A percentile compares a stretch with the other conserved stretches of the same genome.
Evolutionary conservation across 257 asterid genomes (phyloP).

Genomic region (Fraxinus pennsylvanica): DNA sequence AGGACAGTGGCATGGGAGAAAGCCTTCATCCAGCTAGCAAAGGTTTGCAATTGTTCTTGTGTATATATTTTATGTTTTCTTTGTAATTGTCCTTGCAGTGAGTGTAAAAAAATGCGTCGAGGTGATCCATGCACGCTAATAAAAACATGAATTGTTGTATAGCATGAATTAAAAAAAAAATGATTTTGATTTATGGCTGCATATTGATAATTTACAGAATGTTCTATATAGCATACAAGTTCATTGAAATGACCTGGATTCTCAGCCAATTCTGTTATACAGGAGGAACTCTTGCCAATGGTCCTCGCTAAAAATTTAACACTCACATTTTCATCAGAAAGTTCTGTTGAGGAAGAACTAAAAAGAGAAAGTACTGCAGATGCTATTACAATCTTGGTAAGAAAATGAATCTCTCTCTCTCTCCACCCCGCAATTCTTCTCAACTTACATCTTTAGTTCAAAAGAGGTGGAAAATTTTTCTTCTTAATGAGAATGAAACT

Average conservation of each 20-base stretch:
- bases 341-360: conserved; percentile 93
- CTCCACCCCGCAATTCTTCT: background rate
- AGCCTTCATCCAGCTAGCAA: conserved; percentile 89
- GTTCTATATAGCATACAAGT: background rate
- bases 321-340: conserved; percentile 88
- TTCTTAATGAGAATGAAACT: conserved; percentile 5
- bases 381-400: conserved; percentile 88
- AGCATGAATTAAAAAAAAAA: too few relatives aligned
- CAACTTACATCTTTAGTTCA: background rate
- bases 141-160: too few relatives aligned
- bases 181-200: background rate
- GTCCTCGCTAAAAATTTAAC: conserved; percentile 72
- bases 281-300: conserved; percentile 91
- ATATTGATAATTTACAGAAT: background rate
- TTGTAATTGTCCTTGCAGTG: too few relatives aligned
- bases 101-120: too few relatives aligned
- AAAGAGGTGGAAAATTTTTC: conserved; percentile 1
- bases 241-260: conserved; percentile 7
- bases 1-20: conserved; percentile 93
- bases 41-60: conserved; percentile 48
- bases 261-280: conserved; percentile 39
- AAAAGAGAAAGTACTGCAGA: conserved; percentile 99
- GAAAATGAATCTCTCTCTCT: conserved; percentile 10
- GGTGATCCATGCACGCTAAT: too few relatives aligned
- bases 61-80: background rate